A percentile compares a stretch with the other conserved stretches of the same genome.
Evolutionary conservation across 108 stramenopile genomes (phyloP).

Genomic region (Nitzschia sp.): DNA sequence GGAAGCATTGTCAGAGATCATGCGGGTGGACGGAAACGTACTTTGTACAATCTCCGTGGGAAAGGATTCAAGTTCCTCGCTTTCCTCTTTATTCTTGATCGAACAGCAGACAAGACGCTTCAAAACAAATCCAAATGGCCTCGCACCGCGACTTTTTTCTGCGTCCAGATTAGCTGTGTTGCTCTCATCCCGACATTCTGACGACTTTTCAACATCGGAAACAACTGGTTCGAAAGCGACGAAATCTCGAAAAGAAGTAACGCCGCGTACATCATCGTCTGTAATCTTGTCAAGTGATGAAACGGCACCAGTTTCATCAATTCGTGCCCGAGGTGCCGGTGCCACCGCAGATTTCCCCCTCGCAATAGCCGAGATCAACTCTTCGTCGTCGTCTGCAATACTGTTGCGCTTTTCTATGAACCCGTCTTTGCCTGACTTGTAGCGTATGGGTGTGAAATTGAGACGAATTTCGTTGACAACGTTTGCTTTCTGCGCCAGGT

Average conservation of each 20-base stretch:
- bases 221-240: neutral
- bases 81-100: neutral
- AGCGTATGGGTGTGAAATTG: conserved; percentile 2
- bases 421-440: neutral
- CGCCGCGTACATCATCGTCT: neutral
- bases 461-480: conserved; percentile 10
- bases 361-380: neutral
- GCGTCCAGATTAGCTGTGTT: neutral
- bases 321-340: neutral
- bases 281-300: neutral
- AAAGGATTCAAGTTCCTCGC: neutral
- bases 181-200: neutral
- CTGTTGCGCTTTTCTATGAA: neutral
- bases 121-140: neutral
- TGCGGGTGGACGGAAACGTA: conserved; percentile 19
- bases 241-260: neutral
- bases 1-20: conserved; percentile 9
- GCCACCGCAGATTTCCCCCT: neutral
- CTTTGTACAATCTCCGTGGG: neutral
- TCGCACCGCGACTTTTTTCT: neutral
- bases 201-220: neutral
- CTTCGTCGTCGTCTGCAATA: neutral
- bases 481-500: neutral
- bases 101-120: neutral
- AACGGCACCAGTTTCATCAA: neutral